Percentiles rank a stretch among this genome's conserved stretches.
Conservation (phyloP, 1,139 yeast genomes). For the Kodamaea suecica region DNA sequence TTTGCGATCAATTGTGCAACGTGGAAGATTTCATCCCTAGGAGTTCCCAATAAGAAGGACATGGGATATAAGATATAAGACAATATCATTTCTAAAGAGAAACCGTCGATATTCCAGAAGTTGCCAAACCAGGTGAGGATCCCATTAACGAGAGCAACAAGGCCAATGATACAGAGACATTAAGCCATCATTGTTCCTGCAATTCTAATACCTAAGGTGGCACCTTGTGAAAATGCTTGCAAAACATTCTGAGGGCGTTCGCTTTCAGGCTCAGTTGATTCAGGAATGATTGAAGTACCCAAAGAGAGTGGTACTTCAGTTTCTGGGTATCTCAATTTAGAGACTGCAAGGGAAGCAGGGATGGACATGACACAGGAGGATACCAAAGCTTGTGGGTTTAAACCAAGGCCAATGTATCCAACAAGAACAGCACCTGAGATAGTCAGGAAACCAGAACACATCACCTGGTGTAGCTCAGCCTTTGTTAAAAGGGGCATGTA, state of each 20-base stretch:
- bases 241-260: constrained; percentile 54
- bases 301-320: constrained; percentile 54
- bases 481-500: constrained; percentile 59
- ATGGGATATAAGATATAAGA: constrained; percentile 62
- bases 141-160: constrained; percentile 58
- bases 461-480: constrained; percentile 64
- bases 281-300: constrained; percentile 28
- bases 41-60: constrained; percentile 60
- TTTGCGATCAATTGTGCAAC: constrained; percentile 55
- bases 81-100: constrained; percentile 55
- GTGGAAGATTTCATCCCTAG: constrained; percentile 51
- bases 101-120: constrained; percentile 55
- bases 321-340: constrained; percentile 62
- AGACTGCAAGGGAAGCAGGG: constrained; percentile 63
- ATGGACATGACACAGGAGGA: constrained; percentile 71
- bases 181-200: constrained; percentile 62
- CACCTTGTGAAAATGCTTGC: constrained; percentile 65
- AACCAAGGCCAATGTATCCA: constrained; percentile 62
- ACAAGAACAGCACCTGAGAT: constrained; percentile 67
- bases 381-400: constrained; percentile 62
- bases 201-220: constrained; percentile 56
- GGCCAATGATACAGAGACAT: constrained; percentile 60
- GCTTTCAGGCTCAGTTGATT: constrained; percentile 28
- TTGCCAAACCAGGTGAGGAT: constrained; percentile 62
- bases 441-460: constrained; percentile 67